Conservation (phyloP, 2,329 filamentous ascomycete species). For the Epichloe gansuensis region DNA sequence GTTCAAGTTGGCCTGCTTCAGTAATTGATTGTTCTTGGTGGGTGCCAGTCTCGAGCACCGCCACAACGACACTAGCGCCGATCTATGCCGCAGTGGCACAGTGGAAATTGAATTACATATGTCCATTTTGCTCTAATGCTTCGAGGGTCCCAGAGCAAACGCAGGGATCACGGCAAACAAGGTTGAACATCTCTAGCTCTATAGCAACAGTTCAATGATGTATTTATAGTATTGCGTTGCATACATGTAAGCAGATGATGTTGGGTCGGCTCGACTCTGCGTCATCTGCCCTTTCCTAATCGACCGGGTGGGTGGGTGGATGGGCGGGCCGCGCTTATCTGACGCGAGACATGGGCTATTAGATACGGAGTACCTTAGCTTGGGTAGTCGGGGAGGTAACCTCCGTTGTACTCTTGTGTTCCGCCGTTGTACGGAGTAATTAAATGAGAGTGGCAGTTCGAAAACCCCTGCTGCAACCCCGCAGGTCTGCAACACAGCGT, state of each 20-base stretch:
- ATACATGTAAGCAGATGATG: not conserved
- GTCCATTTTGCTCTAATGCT: too few species aligned
- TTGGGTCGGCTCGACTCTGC: not conserved
- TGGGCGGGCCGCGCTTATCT: slow-evolving; percentile 11
- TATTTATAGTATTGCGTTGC: not conserved
- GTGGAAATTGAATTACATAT: too few species aligned
- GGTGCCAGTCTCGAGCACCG: too few species aligned
- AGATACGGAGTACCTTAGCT: too few species aligned
- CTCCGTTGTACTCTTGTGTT: not conserved
- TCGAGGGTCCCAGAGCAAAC: too few species aligned
- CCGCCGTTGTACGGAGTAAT: not conserved
- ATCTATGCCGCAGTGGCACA: slow-evolving; percentile 11
- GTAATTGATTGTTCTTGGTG: too few species aligned
- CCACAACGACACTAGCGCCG: slow-evolving; percentile 14
- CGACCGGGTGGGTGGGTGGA: slow-evolving; percentile 3
- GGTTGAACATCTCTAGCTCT: too few species aligned
- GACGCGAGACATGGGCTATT: slow-evolving; percentile 5
- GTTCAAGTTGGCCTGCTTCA: too few species aligned
- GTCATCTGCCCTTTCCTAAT: not conserved
- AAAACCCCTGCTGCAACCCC: not conserved
- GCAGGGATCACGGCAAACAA: too few species aligned
- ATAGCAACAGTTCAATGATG: too few species aligned
- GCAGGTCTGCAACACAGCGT: not conserved
- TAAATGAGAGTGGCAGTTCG: not conserved
- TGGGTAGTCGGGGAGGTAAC: not conserved